Evolutionary conservation across 2,329 filamentous ascomycete species (phyloP), one percentile per base, ranked within the genome.

Genomic region (Colletotrichum shisoi): DNA sequence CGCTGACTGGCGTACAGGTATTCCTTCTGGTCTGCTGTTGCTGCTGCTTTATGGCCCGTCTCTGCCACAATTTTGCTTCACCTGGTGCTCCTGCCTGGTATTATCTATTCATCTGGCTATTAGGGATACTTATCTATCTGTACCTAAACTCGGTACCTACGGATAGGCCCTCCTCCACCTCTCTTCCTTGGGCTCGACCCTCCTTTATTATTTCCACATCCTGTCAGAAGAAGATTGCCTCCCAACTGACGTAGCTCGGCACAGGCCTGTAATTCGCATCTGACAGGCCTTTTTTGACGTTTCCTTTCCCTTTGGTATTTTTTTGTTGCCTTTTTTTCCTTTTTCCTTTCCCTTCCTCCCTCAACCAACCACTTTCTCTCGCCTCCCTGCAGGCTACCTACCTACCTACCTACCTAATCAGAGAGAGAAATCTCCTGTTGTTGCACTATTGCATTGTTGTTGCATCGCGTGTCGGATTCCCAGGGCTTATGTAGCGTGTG

Each of bases 161-260:
- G 31, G 31, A 34, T 34, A 39, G 42, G 61, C 45, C 49, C 56
- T 54, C 63, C 39, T 44, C 65, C 57, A 59, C 53, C 37, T 64
- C 37, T 64, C 53, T 34, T 34, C 31, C 31, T 31, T 8, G 1
- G 27, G 54, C 64, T 51, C 54, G 49, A 64, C 61, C 64, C 54
- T 68, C 65, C 54, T 46, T 64, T 62, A 49, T 42, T 57, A 27
- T 51, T 64, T 34, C 48, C 51, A 45, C 48, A 42, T 64, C 48
- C 54, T 58, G 56, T 65, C 56, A 60, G 65, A 64, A 51, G 27
- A 64, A 56, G 62, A 64, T 40, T 64, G 44, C 56, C 57, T 57
- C 11, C 34, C 45, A 48, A 64, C 65, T 59, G 60, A 68, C 54
- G 61, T 65, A 65, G 60, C 48, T 42, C 19, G 31, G 15, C 51